These are phyloP conservation scores for Tinospora cordifolia DNA, from an alignment of 164 flowering plant genomes.

Conservation along the genomic window DNA sequence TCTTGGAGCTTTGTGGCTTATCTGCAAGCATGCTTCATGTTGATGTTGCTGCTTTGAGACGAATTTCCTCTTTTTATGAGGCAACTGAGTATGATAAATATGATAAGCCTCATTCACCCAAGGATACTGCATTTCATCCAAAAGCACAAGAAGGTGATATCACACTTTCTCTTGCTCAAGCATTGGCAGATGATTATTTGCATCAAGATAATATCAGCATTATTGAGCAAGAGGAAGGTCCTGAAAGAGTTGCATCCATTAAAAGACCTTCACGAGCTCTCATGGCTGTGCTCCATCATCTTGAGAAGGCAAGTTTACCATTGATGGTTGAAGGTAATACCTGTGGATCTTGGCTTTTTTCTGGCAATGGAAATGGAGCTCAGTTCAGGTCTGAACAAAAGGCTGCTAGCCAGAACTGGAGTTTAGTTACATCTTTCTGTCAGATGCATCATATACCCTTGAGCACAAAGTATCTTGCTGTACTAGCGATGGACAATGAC, in stretches of 20 bases:
- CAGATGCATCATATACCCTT: conserved; percentile 78
- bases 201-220: conserved; percentile 28
- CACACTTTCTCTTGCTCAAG: conserved; percentile 69
- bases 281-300: conserved; percentile 66
- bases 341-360: conserved; percentile 83
- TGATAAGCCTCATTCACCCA: conserved; percentile 37
- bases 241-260: conserved; percentile 11
- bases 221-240: conserved; percentile 20
- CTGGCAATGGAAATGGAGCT: conserved; percentile 71
- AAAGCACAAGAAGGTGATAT: conserved; percentile 47
- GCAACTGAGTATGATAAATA: conserved; percentile 34
- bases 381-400: conserved; percentile 75
- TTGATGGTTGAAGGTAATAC: conserved; percentile 42
- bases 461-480: conserved; percentile 82
- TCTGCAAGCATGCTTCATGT: conserved; percentile 71
- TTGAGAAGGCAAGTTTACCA: conserved; percentile 88
- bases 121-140: conserved; percentile 47
- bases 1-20: conserved; percentile 92
- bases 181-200: conserved; percentile 80
- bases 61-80: conserved; percentile 69
- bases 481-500: conserved; percentile 88
- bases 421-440: conserved; percentile 74
- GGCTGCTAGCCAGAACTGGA: conserved; percentile 81
- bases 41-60: conserved; percentile 71
- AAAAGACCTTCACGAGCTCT: conserved; percentile 44